These are phyloP conservation scores for Zopfochytrium polystomum DNA, from an alignment of 371 early-diverging fungal species.

Conservation along the genomic window DNA sequence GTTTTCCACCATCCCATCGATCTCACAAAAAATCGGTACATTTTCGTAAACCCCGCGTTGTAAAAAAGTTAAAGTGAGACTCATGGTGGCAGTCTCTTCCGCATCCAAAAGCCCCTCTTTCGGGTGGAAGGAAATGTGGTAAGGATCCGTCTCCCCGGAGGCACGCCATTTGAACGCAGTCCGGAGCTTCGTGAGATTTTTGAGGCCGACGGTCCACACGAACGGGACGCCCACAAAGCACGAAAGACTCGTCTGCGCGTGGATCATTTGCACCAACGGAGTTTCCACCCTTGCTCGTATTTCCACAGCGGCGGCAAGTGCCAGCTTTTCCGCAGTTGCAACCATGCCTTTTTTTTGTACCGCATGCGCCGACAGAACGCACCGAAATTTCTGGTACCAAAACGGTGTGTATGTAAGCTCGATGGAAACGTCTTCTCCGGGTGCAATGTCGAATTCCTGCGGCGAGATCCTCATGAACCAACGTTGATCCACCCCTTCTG, in stretches of 20 bases:
- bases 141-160: conserved; percentile 9
- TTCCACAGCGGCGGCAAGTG: conserved; percentile 27
- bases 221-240: conserved; percentile 37
- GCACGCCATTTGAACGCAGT: conserved; percentile 25
- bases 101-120: conserved; percentile 17
- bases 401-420: conserved; percentile 30
- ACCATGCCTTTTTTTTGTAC: too few relatives aligned
- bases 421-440: conserved; percentile 16
- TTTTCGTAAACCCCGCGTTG: conserved; percentile 16
- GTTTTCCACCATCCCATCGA: conserved; percentile 44
- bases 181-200: conserved; percentile 31
- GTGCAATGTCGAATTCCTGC: conserved; percentile 20
- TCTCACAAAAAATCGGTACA: conserved; percentile 21
- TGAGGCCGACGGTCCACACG: conserved; percentile 18
- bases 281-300: conserved; percentile 35
- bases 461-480: conserved; percentile 25
- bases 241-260: conserved; percentile 19
- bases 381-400: conserved; percentile 34
- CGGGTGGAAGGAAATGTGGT: conserved; percentile 21
- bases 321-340: too few relatives aligned
- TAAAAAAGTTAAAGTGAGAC: conserved; percentile 16
- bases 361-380: too few relatives aligned
- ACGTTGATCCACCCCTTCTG: not conserved
- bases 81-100: conserved; percentile 17
- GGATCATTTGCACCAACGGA: conserved; percentile 25